phyloP scores from a whole-genome alignment of 257 asterid genomes.

The Solanum piurae region DNA sequence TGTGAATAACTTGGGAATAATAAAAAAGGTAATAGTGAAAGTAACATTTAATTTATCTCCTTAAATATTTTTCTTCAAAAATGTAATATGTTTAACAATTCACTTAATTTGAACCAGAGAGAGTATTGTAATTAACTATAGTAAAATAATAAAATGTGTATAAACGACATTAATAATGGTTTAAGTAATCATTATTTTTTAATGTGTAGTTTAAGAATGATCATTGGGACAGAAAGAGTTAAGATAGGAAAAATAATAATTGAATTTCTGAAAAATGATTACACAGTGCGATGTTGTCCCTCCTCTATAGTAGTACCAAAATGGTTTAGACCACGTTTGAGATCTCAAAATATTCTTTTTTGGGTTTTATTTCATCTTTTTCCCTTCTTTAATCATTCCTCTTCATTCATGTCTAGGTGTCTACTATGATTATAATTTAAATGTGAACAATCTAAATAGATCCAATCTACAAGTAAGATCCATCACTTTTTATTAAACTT shows the following conservation, averaged over 20 bases:
- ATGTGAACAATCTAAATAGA: background rate
- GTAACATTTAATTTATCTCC: too few relatives aligned
- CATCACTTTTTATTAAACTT: background rate
- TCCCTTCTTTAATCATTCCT: background rate
- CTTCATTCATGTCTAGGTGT: background rate
- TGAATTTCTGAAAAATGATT: background rate
- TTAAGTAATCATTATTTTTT: background rate
- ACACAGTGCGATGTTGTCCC: background rate
- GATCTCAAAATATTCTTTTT: background rate
- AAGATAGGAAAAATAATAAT: background rate
- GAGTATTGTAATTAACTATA: background rate
- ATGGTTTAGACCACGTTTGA: background rate
- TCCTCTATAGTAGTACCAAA: background rate
- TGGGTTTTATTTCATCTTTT: background rate
- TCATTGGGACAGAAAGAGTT: background rate
- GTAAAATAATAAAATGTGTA: too few relatives aligned
- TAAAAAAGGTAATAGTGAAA: background rate
- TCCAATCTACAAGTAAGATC: background rate
- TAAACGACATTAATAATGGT: background rate
- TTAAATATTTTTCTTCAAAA: too few relatives aligned
- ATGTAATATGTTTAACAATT: too few relatives aligned
- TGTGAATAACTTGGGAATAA: background rate
- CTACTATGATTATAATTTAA: background rate
- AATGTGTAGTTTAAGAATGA: background rate
- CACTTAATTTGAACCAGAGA: background rate